These are phyloP conservation scores for Solanum medicagineum DNA, from an alignment of 257 asterid species.

Conservation along the genomic window DNA sequence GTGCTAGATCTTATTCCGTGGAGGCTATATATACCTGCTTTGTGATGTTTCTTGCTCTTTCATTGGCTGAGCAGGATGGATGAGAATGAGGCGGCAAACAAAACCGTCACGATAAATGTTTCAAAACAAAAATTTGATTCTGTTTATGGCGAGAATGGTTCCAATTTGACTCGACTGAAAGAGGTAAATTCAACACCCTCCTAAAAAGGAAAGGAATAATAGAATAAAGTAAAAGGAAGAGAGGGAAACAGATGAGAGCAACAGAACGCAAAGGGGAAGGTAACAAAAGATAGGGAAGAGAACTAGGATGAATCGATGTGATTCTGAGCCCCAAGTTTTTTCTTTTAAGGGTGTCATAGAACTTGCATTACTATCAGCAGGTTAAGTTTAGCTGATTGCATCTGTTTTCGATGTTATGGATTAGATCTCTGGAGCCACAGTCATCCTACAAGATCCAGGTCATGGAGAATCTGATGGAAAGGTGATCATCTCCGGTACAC, in stretches of 20 bases:
- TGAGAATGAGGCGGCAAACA: constrained; percentile 3
- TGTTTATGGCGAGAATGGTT: constrained; percentile 38
- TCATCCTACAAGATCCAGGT: constrained; percentile 22
- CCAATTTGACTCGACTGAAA: constrained; percentile 34
- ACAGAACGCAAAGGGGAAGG: neutral
- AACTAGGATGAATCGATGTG: neutral
- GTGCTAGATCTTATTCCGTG: neutral
- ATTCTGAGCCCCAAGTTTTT: neutral
- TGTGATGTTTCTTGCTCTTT: neutral
- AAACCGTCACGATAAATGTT: constrained; percentile 17
- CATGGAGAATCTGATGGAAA: constrained; percentile 32
- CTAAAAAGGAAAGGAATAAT: neutral
- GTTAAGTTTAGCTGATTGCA: neutral
- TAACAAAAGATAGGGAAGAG: neutral
- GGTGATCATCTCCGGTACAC: constrained; percentile 37
- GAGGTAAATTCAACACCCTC: constrained; percentile 22
- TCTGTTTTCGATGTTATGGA: neutral
- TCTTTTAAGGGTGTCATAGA: neutral
- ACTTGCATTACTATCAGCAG: neutral
- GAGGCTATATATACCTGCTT: neutral
- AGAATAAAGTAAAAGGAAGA: neutral
- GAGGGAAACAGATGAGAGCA: neutral
- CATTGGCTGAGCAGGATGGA: constrained; percentile 2
- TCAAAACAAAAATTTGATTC: constrained; percentile 16
- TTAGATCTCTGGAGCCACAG: constrained; percentile 42